Evolutionary conservation across 805 yeast species (phyloP).

Genomic region (Saccharomycopsis capsularis): DNA sequence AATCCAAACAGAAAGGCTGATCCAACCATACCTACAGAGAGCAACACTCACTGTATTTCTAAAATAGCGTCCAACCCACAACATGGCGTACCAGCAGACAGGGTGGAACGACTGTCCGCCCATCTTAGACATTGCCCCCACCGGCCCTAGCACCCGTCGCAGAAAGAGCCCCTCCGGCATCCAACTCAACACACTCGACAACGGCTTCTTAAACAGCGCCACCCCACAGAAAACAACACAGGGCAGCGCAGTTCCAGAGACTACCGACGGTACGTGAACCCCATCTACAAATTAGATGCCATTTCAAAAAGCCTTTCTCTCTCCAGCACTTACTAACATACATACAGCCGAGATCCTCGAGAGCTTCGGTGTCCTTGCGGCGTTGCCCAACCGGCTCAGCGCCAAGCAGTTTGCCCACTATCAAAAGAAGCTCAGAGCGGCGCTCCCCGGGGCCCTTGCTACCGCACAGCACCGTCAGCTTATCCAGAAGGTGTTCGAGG

Average conservation of each 20-base stretch:
- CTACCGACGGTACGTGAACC: background rate
- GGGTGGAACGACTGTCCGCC: slow-evolving; percentile 65
- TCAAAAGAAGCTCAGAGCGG: slow-evolving; percentile 31
- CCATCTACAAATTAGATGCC: background rate
- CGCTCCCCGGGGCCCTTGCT: slow-evolving; percentile 14
- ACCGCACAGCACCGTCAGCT: slow-evolving; percentile 10
- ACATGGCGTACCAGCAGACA: slow-evolving; percentile 19
- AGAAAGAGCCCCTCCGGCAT: slow-evolving; percentile 13
- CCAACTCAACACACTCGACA: slow-evolving; percentile 15
- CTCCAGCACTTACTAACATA: too few relatives aligned
- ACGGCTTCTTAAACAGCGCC: slow-evolving; percentile 7
- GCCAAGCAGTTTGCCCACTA: slow-evolving; percentile 39
- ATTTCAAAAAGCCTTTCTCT: slow-evolving; percentile 10
- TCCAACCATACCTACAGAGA: too few relatives aligned
- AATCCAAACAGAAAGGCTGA: too few relatives aligned
- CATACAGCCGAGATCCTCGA: slow-evolving; percentile 23
- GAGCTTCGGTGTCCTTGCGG: slow-evolving; percentile 26
- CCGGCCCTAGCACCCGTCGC: slow-evolving; percentile 11
- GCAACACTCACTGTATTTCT: too few relatives aligned
- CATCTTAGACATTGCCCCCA: slow-evolving; percentile 20
- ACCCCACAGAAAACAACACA: background rate
- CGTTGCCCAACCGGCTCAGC: slow-evolving; percentile 30
- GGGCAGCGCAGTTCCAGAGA: slow-evolving; percentile 13
- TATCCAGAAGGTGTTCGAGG: slow-evolving; percentile 17
- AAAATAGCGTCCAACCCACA: too few relatives aligned